phyloP scores from a whole-genome alignment of 306 rosid genomes.

The Alnus glutinosa region DNA sequence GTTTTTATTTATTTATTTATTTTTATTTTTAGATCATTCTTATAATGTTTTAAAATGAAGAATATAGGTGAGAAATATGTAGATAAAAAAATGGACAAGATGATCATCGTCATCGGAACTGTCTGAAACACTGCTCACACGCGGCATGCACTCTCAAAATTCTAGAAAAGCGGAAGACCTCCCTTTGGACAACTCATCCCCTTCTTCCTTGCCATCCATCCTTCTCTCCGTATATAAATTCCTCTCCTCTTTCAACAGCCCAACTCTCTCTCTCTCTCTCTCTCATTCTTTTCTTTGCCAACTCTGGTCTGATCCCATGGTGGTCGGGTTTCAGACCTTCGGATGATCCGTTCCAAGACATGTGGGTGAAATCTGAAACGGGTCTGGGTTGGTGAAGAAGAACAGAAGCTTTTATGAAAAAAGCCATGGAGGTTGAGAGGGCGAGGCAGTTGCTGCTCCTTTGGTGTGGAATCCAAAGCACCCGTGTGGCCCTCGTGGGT shows the following conservation, averaged over 20 bases:
- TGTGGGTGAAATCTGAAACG: neutral
- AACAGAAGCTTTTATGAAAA: neutral
- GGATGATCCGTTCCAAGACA: neutral
- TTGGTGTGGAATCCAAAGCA: too few species aligned
- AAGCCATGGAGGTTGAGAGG: too few species aligned
- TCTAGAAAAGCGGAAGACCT: constrained; percentile 19
- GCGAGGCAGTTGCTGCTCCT: too few species aligned
- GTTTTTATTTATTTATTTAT: too few species aligned
- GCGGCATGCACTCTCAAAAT: neutral
- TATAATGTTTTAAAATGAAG: too few species aligned
- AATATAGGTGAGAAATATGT: too few species aligned
- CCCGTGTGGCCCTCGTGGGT: too few species aligned
- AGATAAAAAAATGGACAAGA: too few species aligned
- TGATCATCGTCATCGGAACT: neutral
- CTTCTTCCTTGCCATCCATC: neutral
- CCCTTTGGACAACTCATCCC: neutral
- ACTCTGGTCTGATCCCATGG: neutral
- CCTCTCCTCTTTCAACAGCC: neutral
- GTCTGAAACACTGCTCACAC: constrained; percentile 9
- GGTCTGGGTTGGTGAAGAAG: neutral
- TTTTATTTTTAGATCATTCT: too few species aligned
- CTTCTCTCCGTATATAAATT: neutral
- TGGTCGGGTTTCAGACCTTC: neutral
- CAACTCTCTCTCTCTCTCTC: neutral
- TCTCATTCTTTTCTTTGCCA: neutral